phyloP scores from a whole-genome alignment of 768 basidiomycete species.

The Calocybe cyanea region DNA sequence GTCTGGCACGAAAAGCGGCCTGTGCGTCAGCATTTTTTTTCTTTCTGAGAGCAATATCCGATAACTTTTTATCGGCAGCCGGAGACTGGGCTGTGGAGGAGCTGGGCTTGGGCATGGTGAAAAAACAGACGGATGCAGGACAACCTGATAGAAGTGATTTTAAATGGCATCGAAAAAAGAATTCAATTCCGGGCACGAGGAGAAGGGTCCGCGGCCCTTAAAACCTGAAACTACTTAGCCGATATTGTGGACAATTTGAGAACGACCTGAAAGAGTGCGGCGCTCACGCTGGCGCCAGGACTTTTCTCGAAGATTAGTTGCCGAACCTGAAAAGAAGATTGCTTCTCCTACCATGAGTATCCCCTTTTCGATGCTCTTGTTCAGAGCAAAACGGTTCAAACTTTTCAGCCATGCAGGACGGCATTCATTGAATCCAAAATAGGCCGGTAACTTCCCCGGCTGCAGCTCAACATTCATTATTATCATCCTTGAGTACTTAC shows the following conservation, averaged over 20 bases:
- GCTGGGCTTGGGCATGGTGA: slow-evolving; percentile 40
- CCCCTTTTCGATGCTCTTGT: slow-evolving; percentile 37
- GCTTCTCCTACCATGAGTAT: slow-evolving; percentile 32
- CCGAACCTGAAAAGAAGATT: slow-evolving; percentile 25
- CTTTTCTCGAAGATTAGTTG: slow-evolving; percentile 41
- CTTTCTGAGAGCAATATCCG: slow-evolving; percentile 72
- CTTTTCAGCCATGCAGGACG: too few relatives aligned
- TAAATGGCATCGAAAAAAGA: slow-evolving; percentile 65
- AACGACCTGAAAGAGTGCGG: slow-evolving; percentile 45
- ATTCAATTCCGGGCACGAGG: slow-evolving; percentile 71
- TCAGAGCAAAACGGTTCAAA: too few relatives aligned
- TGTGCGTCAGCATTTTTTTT: slow-evolving; percentile 91
- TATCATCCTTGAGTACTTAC: too few relatives aligned
- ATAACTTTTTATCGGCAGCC: slow-evolving; percentile 40
- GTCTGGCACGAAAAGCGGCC: slow-evolving; percentile 76
- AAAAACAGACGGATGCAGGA: slow-evolving; percentile 22
- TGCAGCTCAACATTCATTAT: too few relatives aligned
- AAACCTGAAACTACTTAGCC: slow-evolving; percentile 39
- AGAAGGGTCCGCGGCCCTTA: slow-evolving; percentile 54
- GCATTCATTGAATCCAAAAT: too few relatives aligned
- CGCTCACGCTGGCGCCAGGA: slow-evolving; percentile 40
- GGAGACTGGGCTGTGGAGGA: slow-evolving; percentile 26
- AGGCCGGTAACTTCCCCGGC: too few relatives aligned
- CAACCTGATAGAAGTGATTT: slow-evolving; percentile 34
- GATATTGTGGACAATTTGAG: slow-evolving; percentile 49